Percentiles rank a stretch among this genome's conserved stretches.
phyloP scores from a whole-genome alignment of 1,139 yeast genomes.

The Arxiozyma slooffiae region DNA sequence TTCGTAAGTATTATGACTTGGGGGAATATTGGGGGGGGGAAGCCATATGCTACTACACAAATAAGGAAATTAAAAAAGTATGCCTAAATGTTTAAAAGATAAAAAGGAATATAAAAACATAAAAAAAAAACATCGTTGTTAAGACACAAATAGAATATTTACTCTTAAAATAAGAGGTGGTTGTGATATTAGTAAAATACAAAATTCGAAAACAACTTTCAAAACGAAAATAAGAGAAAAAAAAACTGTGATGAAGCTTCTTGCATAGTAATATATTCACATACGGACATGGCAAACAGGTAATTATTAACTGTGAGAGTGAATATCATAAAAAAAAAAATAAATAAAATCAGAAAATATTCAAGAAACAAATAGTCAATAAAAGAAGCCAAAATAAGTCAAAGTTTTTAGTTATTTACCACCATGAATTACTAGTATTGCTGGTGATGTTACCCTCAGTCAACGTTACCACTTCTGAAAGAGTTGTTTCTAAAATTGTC shows the following conservation, averaged over 20 bases:
- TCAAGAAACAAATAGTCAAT: background rate
- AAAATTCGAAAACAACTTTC: background rate
- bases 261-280: conserved; percentile 1
- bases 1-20: conserved; percentile 2
- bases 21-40: conserved; percentile 4
- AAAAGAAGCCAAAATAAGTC: background rate
- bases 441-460: conserved; percentile 6
- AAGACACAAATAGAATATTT: background rate
- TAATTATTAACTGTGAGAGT: conserved; percentile 1
- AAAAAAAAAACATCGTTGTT: background rate
- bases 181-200: background rate
- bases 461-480: conserved; percentile 22
- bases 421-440: conserved; percentile 12
- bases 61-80: background rate
- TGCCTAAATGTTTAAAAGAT: background rate
- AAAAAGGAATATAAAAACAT: conserved; percentile 1
- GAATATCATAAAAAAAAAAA: background rate
- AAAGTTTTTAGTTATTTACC: conserved; percentile 15
- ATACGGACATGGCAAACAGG: conserved; percentile 6
- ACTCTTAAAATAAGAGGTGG: background rate
- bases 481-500: conserved; percentile 26
- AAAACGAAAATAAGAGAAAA: too few relatives aligned
- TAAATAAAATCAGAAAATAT: too few relatives aligned
- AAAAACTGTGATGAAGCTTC: background rate
- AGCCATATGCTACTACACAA: conserved; percentile 6